Percentiles rank a stretch among this genome's conserved stretches.
Evolutionary conservation across 2,329 filamentous ascomycete species (phyloP).

Genomic region (Clarireedia monteithiana): DNA sequence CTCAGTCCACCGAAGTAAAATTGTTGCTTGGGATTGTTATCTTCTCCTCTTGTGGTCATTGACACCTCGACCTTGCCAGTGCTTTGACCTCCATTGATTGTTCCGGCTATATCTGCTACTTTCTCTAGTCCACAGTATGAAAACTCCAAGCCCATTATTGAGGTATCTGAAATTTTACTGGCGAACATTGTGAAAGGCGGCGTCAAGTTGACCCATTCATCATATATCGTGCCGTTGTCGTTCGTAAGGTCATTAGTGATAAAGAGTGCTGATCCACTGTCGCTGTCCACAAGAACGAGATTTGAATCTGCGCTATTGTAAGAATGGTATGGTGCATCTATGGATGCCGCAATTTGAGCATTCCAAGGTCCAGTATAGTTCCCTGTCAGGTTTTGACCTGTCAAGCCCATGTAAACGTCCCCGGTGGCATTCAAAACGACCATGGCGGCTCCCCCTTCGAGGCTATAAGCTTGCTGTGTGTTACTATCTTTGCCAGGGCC

Average conservation of each 20-base stretch:
- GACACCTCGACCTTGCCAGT: slow-evolving; percentile 44
- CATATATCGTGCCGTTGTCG: slow-evolving; percentile 39
- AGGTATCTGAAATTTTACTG: slow-evolving; percentile 49
- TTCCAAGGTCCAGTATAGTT: slow-evolving; percentile 58
- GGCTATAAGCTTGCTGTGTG: slow-evolving; percentile 16
- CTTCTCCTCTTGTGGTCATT: slow-evolving; percentile 62
- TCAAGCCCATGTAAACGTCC: slow-evolving; percentile 70
- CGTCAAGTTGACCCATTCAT: slow-evolving; percentile 46
- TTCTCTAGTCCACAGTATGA: slow-evolving; percentile 76
- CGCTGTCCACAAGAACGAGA: slow-evolving; percentile 77
- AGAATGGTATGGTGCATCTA: slow-evolving; percentile 68
- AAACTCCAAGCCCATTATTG: slow-evolving; percentile 61
- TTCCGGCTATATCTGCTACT: slow-evolving; percentile 54
- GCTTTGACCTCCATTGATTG: slow-evolving; percentile 39
- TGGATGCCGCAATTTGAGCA: slow-evolving; percentile 74
- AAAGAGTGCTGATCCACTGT: slow-evolving; percentile 69
- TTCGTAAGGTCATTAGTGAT: slow-evolving; percentile 67
- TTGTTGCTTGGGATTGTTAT: slow-evolving; percentile 71
- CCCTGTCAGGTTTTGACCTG: slow-evolving; percentile 53
- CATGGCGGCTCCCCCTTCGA: slow-evolving; percentile 33
- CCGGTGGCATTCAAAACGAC: slow-evolving; percentile 51
- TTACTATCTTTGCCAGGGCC: slow-evolving; percentile 41
- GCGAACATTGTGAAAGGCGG: slow-evolving; percentile 74
- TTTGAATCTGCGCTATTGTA: slow-evolving; percentile 39
- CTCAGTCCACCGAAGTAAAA: slow-evolving; percentile 78